Conservation (phyloP, 768 basidiomycete species). For the Rhizopogon rudus region DNA sequence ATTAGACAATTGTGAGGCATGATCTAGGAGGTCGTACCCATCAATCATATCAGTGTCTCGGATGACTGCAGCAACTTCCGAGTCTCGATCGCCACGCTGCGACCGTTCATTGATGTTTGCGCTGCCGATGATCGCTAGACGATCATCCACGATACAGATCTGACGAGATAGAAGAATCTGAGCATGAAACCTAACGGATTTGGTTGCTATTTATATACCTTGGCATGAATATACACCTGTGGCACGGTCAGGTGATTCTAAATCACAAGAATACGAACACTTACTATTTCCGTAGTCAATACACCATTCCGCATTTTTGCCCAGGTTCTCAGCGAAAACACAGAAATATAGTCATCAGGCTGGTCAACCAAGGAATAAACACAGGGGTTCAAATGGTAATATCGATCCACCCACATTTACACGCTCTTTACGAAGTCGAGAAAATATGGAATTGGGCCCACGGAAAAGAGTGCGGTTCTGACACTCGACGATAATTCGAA, state of each 20-base stretch:
- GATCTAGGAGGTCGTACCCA: slow-evolving; percentile 41
- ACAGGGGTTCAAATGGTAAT: neutral
- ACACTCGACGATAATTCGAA: slow-evolving; percentile 93
- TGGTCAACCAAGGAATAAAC: slow-evolving; percentile 23
- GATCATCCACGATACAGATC: slow-evolving; percentile 86
- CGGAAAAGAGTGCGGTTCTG: slow-evolving; percentile 87
- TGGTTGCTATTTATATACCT: slow-evolving; percentile 33
- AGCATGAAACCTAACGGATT: neutral
- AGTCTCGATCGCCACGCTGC: slow-evolving; percentile 93
- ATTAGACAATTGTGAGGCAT: neutral
- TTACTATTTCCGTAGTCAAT: slow-evolving; percentile 83
- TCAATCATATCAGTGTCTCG: slow-evolving; percentile 97
- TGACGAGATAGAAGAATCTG: slow-evolving; percentile 5
- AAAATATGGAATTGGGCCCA: slow-evolving; percentile 90
- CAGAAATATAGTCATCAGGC: slow-evolving; percentile 89
- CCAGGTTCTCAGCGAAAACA: slow-evolving; percentile 94
- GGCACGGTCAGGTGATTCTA: slow-evolving; percentile 6
- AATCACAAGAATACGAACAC: slow-evolving; percentile 7
- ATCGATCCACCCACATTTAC: slow-evolving; percentile 65
- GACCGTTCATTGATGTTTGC: slow-evolving; percentile 99
- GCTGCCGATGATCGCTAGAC: slow-evolving; percentile 89
- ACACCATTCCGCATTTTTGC: slow-evolving; percentile 80
- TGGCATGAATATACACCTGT: slow-evolving; percentile 87
- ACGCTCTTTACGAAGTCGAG: slow-evolving; percentile 74
- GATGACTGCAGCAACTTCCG: slow-evolving; percentile 89